Conservation (phyloP, 2,329 filamentous ascomycete genomes). For the Talaromyces pinophilus region DNA sequence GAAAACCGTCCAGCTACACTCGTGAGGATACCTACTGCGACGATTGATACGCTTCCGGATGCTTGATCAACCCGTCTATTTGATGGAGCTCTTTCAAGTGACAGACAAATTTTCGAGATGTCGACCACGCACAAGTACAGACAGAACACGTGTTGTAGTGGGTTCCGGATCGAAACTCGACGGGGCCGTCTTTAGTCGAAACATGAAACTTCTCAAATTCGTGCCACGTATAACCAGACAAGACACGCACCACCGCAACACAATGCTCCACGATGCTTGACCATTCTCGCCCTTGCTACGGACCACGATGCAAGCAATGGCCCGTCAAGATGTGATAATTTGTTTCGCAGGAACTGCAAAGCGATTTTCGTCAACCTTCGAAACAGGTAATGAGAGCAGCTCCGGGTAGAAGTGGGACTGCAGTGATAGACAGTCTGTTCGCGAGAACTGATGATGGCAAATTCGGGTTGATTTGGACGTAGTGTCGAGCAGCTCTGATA, state of each 20-base stretch:
- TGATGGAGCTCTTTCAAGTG: neutral
- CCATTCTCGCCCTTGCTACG: neutral
- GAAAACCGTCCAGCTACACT: constrained; percentile 42
- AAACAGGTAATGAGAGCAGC: neutral
- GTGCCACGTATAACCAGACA: neutral
- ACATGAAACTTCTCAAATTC: neutral
- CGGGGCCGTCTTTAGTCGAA: neutral
- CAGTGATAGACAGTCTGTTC: neutral
- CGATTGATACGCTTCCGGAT: constrained; percentile 25
- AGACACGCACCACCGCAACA: neutral
- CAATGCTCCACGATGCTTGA: constrained; percentile 6
- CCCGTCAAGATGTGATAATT: neutral
- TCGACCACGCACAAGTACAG: constrained; percentile 1
- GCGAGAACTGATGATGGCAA: neutral
- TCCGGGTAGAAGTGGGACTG: neutral
- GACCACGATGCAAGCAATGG: neutral
- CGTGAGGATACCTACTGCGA: constrained; percentile 45
- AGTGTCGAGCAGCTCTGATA: neutral
- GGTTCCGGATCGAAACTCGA: neutral
- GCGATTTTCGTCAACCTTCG: neutral
- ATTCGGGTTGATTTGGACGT: neutral
- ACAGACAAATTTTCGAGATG: neutral
- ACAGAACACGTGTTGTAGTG: constrained; percentile 9
- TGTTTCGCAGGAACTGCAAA: neutral
- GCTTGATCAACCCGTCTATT: neutral